Conservation (phyloP, 768 basidiomycete species). For the Amanita rubescens region DNA sequence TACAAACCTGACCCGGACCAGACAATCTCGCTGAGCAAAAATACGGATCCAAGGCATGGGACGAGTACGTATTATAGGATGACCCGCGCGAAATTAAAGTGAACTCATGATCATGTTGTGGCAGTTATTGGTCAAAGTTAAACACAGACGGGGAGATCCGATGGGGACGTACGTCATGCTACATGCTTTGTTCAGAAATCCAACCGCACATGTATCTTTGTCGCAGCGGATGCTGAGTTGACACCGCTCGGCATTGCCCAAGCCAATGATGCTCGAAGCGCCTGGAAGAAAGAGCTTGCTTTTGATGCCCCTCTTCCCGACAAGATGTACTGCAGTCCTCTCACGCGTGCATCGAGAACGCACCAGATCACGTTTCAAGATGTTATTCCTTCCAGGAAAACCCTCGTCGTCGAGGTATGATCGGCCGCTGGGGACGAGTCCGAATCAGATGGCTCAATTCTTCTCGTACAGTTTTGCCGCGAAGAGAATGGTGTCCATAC, state of each 20-base stretch:
- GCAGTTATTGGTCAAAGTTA: slow-evolving; percentile 55
- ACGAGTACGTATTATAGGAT: slow-evolving; percentile 34
- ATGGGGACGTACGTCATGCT: slow-evolving; percentile 64
- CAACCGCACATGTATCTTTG: neutral
- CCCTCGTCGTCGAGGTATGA: slow-evolving; percentile 50
- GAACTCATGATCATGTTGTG: neutral
- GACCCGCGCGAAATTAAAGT: neutral
- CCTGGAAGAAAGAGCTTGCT: slow-evolving; percentile 42
- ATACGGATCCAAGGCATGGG: slow-evolving; percentile 56
- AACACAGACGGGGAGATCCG: slow-evolving; percentile 56
- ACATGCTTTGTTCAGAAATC: neutral
- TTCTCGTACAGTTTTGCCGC: slow-evolving; percentile 44
- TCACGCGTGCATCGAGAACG: slow-evolving; percentile 55
- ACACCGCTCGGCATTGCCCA: slow-evolving; percentile 52
- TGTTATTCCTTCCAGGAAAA: slow-evolving; percentile 20
- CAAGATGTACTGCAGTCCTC: slow-evolving; percentile 53
- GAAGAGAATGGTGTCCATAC: slow-evolving; percentile 65
- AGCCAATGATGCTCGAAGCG: slow-evolving; percentile 35
- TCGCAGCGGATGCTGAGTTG: slow-evolving; percentile 56
- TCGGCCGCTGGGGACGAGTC: neutral
- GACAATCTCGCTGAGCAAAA: slow-evolving; percentile 61
- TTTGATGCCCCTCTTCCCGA: slow-evolving; percentile 44
- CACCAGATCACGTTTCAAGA: slow-evolving; percentile 44
- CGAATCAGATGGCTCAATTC: neutral
- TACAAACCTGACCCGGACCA: slow-evolving; percentile 16